These are phyloP conservation scores for Zostera marina DNA, from an alignment of 116 monocot species.

Conservation along the genomic window DNA sequence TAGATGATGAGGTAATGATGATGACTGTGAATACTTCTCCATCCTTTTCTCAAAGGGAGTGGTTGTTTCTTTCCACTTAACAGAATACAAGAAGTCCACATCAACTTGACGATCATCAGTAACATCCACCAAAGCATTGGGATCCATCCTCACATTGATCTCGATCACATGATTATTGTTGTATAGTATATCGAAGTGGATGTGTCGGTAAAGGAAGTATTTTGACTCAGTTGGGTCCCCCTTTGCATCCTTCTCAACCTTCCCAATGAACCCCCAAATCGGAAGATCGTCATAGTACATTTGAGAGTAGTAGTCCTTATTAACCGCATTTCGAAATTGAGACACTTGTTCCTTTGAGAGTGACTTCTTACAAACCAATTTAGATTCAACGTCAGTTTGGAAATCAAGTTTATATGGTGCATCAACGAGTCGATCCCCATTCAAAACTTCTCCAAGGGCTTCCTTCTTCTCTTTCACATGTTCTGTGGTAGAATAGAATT, in stretches of 20 bases:
- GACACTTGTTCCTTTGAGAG: conserved; percentile 17
- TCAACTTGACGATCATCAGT: conserved; percentile 40
- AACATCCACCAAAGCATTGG: conserved; percentile 31
- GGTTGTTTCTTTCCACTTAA: conserved; percentile 40
- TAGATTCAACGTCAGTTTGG: conserved; percentile 7
- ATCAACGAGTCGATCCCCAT: conserved; percentile 26
- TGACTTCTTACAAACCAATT: conserved; percentile 10
- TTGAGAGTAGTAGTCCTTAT: conserved; percentile 26
- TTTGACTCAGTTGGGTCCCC: conserved; percentile 22
- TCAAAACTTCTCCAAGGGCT: conserved; percentile 20
- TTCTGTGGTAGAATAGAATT: conserved; percentile 8
- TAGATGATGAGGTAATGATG: conserved; percentile 38
- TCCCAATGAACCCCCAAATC: conserved; percentile 19
- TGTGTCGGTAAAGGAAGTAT: conserved; percentile 30
- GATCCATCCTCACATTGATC: conserved; percentile 31
- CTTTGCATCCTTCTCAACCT: conserved; percentile 19
- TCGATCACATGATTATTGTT: conserved; percentile 51
- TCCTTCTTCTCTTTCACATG: conserved; percentile 20
- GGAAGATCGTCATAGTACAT: conserved; percentile 33
- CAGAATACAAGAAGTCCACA: conserved; percentile 43
- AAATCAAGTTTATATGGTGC: conserved; percentile 23
- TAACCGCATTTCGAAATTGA: conserved; percentile 13
- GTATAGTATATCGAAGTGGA: conserved; percentile 41
- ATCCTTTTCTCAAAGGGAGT: conserved; percentile 52
- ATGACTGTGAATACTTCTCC: conserved; percentile 48